Evolutionary conservation across 139 green algal species (phyloP).

Genomic region (Chlorella sp.): DNA sequence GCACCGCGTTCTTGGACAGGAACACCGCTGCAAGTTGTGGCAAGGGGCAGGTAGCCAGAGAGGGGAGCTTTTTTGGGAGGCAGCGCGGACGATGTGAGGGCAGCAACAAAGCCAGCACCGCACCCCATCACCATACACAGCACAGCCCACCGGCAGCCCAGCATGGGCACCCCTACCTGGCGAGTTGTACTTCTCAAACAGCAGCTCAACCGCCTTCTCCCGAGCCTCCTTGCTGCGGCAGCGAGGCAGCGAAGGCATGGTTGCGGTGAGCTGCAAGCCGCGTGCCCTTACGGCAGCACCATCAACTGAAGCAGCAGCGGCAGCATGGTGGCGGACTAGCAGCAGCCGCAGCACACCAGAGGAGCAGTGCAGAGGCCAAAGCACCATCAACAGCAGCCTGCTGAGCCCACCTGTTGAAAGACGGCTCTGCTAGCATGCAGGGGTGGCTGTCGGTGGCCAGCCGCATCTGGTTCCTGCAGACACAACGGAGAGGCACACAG

Average conservation of each 20-base stretch:
- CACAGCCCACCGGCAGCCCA: not conserved
- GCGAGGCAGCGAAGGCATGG: too few species aligned
- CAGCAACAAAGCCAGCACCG: too few species aligned
- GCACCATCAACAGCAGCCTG: too few species aligned
- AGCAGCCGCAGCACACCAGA: too few species aligned
- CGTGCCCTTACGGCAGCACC: too few species aligned
- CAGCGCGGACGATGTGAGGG: not conserved
- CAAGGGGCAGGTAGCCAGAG: not conserved
- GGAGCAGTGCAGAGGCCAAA: too few species aligned
- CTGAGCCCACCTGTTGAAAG: conserved; percentile 53
- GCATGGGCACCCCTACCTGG: conserved; percentile 44
- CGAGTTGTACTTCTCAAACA: conserved; percentile 90
- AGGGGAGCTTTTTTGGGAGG: not conserved
- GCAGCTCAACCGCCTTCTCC: conserved; percentile 78
- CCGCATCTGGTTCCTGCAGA: conserved; percentile 79
- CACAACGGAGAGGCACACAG: not conserved
- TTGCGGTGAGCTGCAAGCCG: too few species aligned
- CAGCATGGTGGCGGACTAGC: too few species aligned
- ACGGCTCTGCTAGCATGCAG: conserved; percentile 90
- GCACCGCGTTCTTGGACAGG: conserved; percentile 88
- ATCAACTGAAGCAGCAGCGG: too few species aligned
- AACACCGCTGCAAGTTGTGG: conserved; percentile 75
- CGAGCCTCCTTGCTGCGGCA: conserved; percentile 46
- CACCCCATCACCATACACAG: too few species aligned
- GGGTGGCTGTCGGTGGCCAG: conserved; percentile 86